Base-by-base conservation (phyloP, 768 basidiomycete genomes). In the Pholiota conissans region DNA sequence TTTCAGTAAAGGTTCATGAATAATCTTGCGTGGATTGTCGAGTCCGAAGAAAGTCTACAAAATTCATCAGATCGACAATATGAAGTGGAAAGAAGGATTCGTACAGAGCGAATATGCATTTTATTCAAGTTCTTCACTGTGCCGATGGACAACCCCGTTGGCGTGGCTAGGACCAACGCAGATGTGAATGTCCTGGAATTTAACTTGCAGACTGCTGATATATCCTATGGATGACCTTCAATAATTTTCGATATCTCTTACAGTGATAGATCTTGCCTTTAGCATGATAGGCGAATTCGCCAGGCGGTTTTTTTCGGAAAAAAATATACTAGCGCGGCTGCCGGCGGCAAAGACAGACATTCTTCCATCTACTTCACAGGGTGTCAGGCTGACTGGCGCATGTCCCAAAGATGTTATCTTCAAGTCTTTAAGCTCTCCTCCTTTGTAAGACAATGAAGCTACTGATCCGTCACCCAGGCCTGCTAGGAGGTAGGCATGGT, bases 381-480 rank as follows among this genome's bases (percentile, higher is more conserved):
- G 70, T 4, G 82, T 78, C 58, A 95, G 70, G 16, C 71, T 76
- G 27, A 93, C 84, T 2, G 93, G 92, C 8, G 81, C 71, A 56
- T 76, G 76, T 7, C 93, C 93, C 9, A 95, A 73, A 0, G 84
- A 78, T 22, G 87, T 75, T 14, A 83, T 65, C 64, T 87, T 92
- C 66, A 76, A 73, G 52, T 87, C 83, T 49, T 62, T 66, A 34
- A 80, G 64, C n/a, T 66, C 57, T 40, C 70, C 69, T 7, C 70
- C 72, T 59, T 80, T 77, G 69, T 87, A 84, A 0, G 72, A 57
- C 63, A 83, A 84, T 10, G 82, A 76, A 3, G 83, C 80, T 26
- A 94, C 74, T 14, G 84, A 84, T 1, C 94, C 94, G 67, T 96
- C 84, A 2, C 80, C 84, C 9, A 93, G 76, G 3, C 93, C 93